Conservation (phyloP, 441 rosid species). For the Pelargonium australe region DNA sequence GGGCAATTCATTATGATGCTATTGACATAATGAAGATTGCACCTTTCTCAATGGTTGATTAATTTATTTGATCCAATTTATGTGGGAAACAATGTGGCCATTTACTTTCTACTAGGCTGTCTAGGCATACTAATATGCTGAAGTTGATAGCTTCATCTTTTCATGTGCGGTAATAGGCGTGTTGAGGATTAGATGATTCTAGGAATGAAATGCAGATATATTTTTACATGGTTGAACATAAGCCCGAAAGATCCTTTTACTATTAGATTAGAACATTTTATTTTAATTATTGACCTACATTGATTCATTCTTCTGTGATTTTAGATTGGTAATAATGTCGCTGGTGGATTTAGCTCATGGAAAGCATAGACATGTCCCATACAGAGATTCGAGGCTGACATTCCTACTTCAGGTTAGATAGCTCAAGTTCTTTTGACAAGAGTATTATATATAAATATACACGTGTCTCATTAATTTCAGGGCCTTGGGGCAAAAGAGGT, state of each 20-base stretch:
- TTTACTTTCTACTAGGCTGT: not conserved
- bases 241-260: not conserved
- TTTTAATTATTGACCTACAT: slow-evolving; percentile 1
- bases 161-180: slow-evolving; percentile 4
- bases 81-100: not conserved
- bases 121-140: not conserved
- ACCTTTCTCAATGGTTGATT: slow-evolving; percentile 1
- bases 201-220: slow-evolving; percentile 1
- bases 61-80: not conserved
- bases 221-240: slow-evolving; percentile 1
- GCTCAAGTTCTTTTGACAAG: slow-evolving; percentile 13
- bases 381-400: slow-evolving; percentile 94
- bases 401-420: slow-evolving; percentile 89
- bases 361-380: slow-evolving; percentile 79
- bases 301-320: slow-evolving; percentile 20
- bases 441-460: slow-evolving; percentile 8
- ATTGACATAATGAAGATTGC: not conserved
- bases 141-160: slow-evolving; percentile 10
- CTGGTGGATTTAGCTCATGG: slow-evolving; percentile 91
- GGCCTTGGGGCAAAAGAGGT: slow-evolving; percentile 30
- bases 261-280: not conserved
- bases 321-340: slow-evolving; percentile 96
- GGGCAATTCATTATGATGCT: not conserved
- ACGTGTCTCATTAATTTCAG: slow-evolving; percentile 31
- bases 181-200: slow-evolving; percentile 3